Base-by-base conservation (phyloP, 306 rosid genomes). In the Casuarina equisetifolia region DNA sequence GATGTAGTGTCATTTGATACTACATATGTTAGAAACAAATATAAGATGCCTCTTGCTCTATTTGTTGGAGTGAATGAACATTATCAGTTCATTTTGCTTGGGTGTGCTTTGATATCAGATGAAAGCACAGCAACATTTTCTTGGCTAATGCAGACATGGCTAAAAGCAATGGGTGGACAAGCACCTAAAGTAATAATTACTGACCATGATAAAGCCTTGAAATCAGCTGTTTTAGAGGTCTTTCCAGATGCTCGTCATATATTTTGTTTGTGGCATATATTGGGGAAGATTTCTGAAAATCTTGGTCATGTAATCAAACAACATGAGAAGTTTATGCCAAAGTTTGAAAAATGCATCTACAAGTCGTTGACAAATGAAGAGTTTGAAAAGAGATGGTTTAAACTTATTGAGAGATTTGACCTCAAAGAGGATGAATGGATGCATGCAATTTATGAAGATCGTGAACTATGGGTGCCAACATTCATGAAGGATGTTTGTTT, bases 51-150 rank as follows among this genome's bases (percentile, higher is more conserved):
- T 83, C 97, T 95, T 76, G 90, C 84, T 80, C 78, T 92, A 71
- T 92, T 95, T 92, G 84, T 95, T 79, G 99, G 99, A 72, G 99
- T 91, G 86, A 95, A 95, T 86, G 97, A 92, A 82, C 99, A 95
- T 72, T 95, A 87, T 82, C 99, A 95, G 76, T 92, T 92, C 75
- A 81, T 93, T 76, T 81, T 95, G 83, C 96, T 95, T 51, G 99
- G 99, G 48, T 95, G 97, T 90, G 99, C 99, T 78, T 84, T 95
- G 82, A 77, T 95, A 71, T 89, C 97, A 58, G 99, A 95, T 80
- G 97, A 92, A 86, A 89, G 90, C 84, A 80, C 84, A 15, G 3
- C 90, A 38, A 91, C 97, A 35, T 85, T 74, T 81, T 89, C 90
- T 58, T 95, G 99, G 99, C 59, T 95, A 66, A 83, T 91, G 87